Conservation (phyloP, 345 rosid species). For the Aurinia saxatilis region DNA sequence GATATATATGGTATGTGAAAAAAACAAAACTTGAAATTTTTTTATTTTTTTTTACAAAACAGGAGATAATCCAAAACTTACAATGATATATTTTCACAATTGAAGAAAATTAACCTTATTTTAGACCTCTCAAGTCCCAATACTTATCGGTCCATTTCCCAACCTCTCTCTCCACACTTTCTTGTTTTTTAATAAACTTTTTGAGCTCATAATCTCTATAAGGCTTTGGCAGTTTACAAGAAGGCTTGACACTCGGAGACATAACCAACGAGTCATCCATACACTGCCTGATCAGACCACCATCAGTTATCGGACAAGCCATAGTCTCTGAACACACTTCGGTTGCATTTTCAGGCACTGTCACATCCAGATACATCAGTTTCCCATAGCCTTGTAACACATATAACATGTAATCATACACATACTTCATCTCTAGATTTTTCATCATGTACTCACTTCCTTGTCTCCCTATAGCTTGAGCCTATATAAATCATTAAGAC, state of each 20-base stretch:
- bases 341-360: conserved; percentile 30
- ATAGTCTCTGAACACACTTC: conserved; percentile 37
- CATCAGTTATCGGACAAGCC: conserved; percentile 31
- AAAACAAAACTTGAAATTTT: no score
- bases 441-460: conserved; percentile 41
- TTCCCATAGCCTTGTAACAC: conserved; percentile 37
- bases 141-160: conserved; percentile 26
- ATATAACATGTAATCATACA: conserved; percentile 60
- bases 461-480: conserved; percentile 39
- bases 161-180: conserved; percentile 17
- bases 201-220: conserved; percentile 20
- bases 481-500: conserved; percentile 23
- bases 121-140: conserved; percentile 16
- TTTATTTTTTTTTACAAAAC: no score
- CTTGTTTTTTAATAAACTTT: conserved; percentile 25
- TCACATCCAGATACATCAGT: conserved; percentile 43
- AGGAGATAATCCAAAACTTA: no score
- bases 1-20: no score
- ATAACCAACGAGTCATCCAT: conserved; percentile 48
- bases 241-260: conserved; percentile 30
- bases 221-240: conserved; percentile 45
- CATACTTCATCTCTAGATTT: conserved; percentile 38
- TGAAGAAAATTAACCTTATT: not conserved
- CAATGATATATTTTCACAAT: no score
- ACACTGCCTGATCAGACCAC: conserved; percentile 32